Evolutionary conservation across 805 yeast genomes (phyloP).

Genomic region (Scheffersomyces coipomensis): DNA sequence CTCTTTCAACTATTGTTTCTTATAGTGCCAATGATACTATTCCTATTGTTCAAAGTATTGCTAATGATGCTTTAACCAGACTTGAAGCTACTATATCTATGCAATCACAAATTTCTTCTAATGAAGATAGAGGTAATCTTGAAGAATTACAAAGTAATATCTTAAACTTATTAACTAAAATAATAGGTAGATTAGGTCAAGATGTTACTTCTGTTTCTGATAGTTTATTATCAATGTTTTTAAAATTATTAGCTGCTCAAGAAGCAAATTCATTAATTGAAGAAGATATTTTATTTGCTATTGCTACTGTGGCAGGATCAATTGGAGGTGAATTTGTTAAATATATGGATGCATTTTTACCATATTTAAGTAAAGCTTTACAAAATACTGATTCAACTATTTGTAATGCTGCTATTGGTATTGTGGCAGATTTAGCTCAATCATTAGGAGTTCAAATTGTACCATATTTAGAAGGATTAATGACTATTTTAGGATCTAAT

Average conservation of each 20-base stretch:
- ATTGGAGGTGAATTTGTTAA: slow-evolving; percentile 67
- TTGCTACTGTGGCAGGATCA: slow-evolving; percentile 85
- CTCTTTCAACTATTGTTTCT: slow-evolving; percentile 77
- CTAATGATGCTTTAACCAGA: slow-evolving; percentile 70
- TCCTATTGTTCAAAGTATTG: slow-evolving; percentile 67
- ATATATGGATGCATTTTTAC: slow-evolving; percentile 80
- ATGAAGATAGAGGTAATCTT: slow-evolving; percentile 73
- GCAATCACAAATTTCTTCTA: slow-evolving; percentile 51
- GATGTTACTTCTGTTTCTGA: slow-evolving; percentile 73
- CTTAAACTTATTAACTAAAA: slow-evolving; percentile 74
- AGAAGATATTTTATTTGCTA: slow-evolving; percentile 91
- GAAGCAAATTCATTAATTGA: slow-evolving; percentile 78
- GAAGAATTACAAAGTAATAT: slow-evolving; percentile 88
- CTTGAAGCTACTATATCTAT: slow-evolving; percentile 66
- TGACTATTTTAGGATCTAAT: slow-evolving; percentile 77
- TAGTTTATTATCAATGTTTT: slow-evolving; percentile 77
- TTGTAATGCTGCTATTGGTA: slow-evolving; percentile 88
- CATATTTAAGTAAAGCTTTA: slow-evolving; percentile 76
- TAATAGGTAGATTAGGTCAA: slow-evolving; percentile 75
- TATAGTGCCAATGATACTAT: slow-evolving; percentile 71
- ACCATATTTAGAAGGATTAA: slow-evolving; percentile 76
- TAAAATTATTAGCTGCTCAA: slow-evolving; percentile 55
- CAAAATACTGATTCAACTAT: slow-evolving; percentile 80
- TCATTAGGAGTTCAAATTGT: slow-evolving; percentile 74
- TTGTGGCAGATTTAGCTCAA: slow-evolving; percentile 91